Evolutionary conservation across 345 rosid species (phyloP), one percentile per base, ranked within the genome.

Genomic region (Schrenkiella parvula): DNA sequence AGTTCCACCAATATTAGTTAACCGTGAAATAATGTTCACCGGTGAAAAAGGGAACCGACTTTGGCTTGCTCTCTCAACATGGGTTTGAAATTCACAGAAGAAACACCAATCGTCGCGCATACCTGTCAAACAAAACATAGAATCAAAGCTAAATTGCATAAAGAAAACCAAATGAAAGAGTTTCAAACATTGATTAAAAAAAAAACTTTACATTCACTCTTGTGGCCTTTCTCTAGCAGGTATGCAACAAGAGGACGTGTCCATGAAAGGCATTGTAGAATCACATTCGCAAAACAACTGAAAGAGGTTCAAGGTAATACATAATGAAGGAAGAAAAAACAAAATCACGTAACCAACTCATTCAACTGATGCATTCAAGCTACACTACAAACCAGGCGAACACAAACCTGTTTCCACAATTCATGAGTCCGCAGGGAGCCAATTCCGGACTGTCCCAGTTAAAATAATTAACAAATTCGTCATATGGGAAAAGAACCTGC

Each of bases 271-370:
- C 99, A 95, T 80, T 95, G 99, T 56, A 95, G 82, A 54, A 92
- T 88, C 71, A 86, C 99, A 79, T 92, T 95, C 57, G 96, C 99
- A 66, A 83, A 95, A 86, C 98, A 95, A 70, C 98, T 95, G 91
- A 50, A 68, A 73, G n/a, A 73, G 8, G 25, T 42, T 52, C 14
- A 28, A 53, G 64, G 1, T 64, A 64, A 67, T 51, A 2, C 29
- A 68, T 63, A 72, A 0, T 28, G 28, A 43, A 32, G 0, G 17
- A 29, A 23, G 51, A 57, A 48, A 43, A 47, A 35, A 51, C 1
- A 59, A 47, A 73, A 21, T 25, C 60, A 69, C 51, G 31, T 53
- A 41, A 4, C 15, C 32, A 65, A 38, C 32, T 34, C 53, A 39
- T 64, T 42, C 43, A 68, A 55, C 3, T 13, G 39, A 18, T 58